phyloP scores from a whole-genome alignment of 305 asterid genomes.

The Rubia tinctorum region DNA sequence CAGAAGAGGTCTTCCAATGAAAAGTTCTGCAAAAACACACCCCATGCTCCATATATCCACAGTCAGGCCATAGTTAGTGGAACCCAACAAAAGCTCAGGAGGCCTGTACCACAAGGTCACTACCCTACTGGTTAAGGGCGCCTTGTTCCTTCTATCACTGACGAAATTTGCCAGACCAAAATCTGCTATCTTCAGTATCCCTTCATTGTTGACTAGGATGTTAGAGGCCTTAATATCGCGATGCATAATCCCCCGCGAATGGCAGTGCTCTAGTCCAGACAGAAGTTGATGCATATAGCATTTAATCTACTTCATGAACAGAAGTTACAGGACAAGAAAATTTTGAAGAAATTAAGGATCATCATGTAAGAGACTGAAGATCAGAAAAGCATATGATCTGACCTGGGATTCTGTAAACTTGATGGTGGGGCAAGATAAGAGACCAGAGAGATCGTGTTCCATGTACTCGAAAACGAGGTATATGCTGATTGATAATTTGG shows the following conservation, averaged over 20 bases:
- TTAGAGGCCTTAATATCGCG: constrained; percentile 83
- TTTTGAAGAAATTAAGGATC: background rate
- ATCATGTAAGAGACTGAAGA: background rate
- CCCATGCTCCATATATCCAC: constrained; percentile 95
- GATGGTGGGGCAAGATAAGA: constrained; percentile 65
- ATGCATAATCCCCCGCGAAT: constrained; percentile 74
- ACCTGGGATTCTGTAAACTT: constrained; percentile 89
- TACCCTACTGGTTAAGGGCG: constrained; percentile 79
- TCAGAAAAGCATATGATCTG: background rate
- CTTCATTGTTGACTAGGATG: constrained; percentile 72
- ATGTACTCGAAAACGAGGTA: constrained; percentile 89
- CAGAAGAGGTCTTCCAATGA: constrained; percentile 76
- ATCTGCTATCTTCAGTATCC: constrained; percentile 80
- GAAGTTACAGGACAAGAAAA: constrained; percentile 1
- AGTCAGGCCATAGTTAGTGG: constrained; percentile 58
- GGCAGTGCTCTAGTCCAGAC: constrained; percentile 82
- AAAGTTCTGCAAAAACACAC: constrained; percentile 87
- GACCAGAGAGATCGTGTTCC: constrained; percentile 93
- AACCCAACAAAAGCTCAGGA: constrained; percentile 86
- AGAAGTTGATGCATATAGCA: constrained; percentile 75
- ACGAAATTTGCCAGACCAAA: constrained; percentile 76
- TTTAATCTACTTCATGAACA: constrained; percentile 51
- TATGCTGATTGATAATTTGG: constrained; percentile 61
- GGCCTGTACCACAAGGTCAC: constrained; percentile 95
- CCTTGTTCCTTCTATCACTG: constrained; percentile 37